Evolutionary conservation across 2,329 filamentous ascomycete species (phyloP), one percentile per base, ranked within the genome.

Genomic region (Mollisiaceae sp.): DNA sequence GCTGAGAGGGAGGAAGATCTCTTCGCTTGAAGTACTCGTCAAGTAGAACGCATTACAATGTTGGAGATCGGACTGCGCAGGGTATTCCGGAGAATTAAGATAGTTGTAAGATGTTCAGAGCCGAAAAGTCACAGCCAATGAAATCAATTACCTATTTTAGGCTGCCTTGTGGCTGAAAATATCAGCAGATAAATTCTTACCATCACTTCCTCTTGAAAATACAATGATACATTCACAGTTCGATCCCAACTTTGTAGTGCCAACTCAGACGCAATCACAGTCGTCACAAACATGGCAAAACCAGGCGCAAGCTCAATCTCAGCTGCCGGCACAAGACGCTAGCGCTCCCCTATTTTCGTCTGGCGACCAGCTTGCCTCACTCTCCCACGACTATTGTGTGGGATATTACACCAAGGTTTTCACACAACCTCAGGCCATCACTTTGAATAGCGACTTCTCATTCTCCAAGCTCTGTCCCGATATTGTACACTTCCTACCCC

Each of bases 11-110:
- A n/a, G n/a, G n/a, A n/a, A n/a, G n/a, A n/a, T n/a, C n/a, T n/a
- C n/a, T n/a, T n/a, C n/a, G n/a, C n/a, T n/a, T n/a, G n/a, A n/a
- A n/a, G n/a, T n/a, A n/a, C n/a, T n/a, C n/a, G n/a, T n/a, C n/a
- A n/a, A n/a, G n/a, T 36, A 54, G 60, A 9, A 62, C 47, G 15
- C 59, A 65, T 58, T 65, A 65, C 20, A 65, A 62, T n/a, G 56
- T 59, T 15, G 64, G 64, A n/a, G 59, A 55, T 38, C 43, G 55
- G 35, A 59, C 62, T 60, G 64, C 59, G 8, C 54, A 62, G 38
- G 64, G 45, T 4, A 62, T 57, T 39, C 43, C 64, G 41, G 59
- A 32, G 12, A n/a, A 12, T 55, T 55, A 24, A 55, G 15, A 20
- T 50, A 12, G 45, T 8, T 22, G 18, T 9, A 22, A 4, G n/a